Conservation (phyloP, 768 basidiomycete species). For the Termitomyces sp. region DNA sequence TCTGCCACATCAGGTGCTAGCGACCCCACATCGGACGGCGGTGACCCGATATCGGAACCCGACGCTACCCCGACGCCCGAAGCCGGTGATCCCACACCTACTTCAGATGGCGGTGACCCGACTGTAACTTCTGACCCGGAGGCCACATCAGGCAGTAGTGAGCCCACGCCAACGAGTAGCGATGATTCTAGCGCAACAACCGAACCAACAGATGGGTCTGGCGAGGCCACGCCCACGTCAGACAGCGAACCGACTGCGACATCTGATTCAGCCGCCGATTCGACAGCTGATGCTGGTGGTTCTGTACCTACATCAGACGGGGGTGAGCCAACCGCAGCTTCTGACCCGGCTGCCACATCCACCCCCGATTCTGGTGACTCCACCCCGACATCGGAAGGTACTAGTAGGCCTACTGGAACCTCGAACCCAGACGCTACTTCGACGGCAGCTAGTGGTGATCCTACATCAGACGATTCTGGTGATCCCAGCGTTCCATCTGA, state of each 20-base stretch:
- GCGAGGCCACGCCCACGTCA: background rate
- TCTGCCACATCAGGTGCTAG: too few species aligned
- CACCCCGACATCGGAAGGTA: background rate
- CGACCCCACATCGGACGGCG: background rate
- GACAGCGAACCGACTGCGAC: background rate
- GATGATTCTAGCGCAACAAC: background rate
- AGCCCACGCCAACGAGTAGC: background rate
- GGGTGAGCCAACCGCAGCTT: background rate
- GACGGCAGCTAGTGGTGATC: background rate
- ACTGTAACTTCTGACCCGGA: background rate
- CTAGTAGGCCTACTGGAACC: background rate
- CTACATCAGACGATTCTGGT: background rate
- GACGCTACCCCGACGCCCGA: background rate
- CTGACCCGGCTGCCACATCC: background rate
- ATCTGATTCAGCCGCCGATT: background rate
- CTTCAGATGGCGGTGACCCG: background rate
- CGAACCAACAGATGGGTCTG: background rate
- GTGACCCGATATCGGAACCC: background rate
- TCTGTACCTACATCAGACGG: background rate
- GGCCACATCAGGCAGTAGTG: background rate
- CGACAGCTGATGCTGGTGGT: background rate
- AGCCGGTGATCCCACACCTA: background rate
- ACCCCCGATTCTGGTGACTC: background rate
- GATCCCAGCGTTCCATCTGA: background rate
- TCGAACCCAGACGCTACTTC: background rate